Base-by-base conservation (phyloP, 2,329 filamentous ascomycete genomes). In the Colletotrichum agaves region DNA sequence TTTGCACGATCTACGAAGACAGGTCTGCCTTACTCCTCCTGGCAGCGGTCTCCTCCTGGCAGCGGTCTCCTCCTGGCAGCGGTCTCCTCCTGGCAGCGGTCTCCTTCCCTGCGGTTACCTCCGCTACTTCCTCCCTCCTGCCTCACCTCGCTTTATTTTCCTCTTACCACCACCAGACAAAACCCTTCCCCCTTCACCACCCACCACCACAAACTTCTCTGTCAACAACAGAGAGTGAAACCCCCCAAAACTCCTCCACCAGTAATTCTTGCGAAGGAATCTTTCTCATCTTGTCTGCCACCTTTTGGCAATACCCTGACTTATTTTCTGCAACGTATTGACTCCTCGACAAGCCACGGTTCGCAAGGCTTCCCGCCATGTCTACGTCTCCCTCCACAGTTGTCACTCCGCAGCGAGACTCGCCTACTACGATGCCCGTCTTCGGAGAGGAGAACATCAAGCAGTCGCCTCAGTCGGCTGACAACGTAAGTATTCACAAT, bases 381-480 rank as follows among this genome's bases (percentile, higher is more conserved):
- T 67, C 69, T 61, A 41, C 69, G 19, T 44, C 69, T 53, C 53
- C 67, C 50, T 55, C 50, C 5, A 23, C 69, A 11, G 63, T 39
- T 39, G 23, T 8, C 31, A 63, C 55, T 12, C 61, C 65, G 44
- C 61, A 65, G 35, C 60, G 21, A 62, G 58, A 47, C 46, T 61
- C 69, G 17, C 53, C 73, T 27, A 46, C 68, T 41, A 56, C 62
- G 43, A 62, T 63, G 35, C 43, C 63, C 63, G 53, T 63, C 33
- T 73, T 60, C 21, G 37, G 74, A 37, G 73, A 73, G 35, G 75
- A 75, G 12, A 69, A 61, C 49, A 33, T 58, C 33, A 72, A 69
- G 46, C 21, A 47, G 46, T 58, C 56, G 4, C 37, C 50, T 49
- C 56, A 62, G n/a, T 49, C 33, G 39, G 21, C 41, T 43, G 33